Base-by-base conservation (phyloP, 2,329 filamentous ascomycete genomes). In the Fusarium udum region DNA sequence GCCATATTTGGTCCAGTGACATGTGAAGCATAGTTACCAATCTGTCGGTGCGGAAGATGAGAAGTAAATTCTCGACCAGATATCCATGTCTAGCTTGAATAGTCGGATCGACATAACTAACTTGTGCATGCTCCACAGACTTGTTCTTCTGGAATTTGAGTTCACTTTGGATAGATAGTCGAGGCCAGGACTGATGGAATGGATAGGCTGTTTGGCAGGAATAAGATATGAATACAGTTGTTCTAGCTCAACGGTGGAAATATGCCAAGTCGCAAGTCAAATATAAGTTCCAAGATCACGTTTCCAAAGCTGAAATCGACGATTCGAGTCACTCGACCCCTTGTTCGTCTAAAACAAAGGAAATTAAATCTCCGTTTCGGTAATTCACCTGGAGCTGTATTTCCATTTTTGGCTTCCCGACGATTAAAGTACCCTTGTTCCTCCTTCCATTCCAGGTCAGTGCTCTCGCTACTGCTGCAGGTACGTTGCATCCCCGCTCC, bases 401-500 rank as follows among this genome's bases (percentile, higher is more conserved):
- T 72, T 73, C 69, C 60, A 61, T 34, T 66, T 73, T 66, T 22
- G 69, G 69, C 31, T 46, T 53, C 24, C 65, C 58, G 37, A 56
- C 26, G 55, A 57, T 69, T 48, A 24, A 37, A 42, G 40, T 46
- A 73, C 31, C 70, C 60, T 52, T 70, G 72, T 53, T 49, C 32
- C 52, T 63, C 64, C 58, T 74, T 72, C 72, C 64, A 59, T 67
- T 73, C 64, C 72, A 52, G 64, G 65, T 26, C 68, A 61, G 48
- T 64, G 60, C 64, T 64, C 55, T 69, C 67, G 64, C 67, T 69
- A 74, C 65, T 56, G 71, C 72, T 75, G 72, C 72, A 75, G 72
- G 72, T 67, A 74, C 72, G 72, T 74, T 67, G 67, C 56, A 57
- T 67, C 67, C 71, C 67, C 71, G 53, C 67, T 63, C 56, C 64